Conservation (phyloP, 495 filamentous ascomycete species). For the Chaetomium fimeti region DNA sequence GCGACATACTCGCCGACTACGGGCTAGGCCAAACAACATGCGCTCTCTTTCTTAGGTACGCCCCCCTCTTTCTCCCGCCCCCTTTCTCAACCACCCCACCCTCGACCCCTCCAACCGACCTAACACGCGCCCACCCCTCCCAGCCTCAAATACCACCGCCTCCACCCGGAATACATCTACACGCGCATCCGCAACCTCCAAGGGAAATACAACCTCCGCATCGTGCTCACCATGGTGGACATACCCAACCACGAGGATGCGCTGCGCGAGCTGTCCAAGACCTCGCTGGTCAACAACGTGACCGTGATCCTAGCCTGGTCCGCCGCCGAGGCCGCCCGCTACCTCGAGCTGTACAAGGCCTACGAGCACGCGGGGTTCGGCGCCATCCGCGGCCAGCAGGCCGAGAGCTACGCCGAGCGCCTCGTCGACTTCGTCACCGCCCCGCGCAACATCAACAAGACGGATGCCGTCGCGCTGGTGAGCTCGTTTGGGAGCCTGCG, state of each 20-base stretch:
- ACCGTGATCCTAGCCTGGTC: slow-evolving; percentile 93
- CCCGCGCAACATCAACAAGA: slow-evolving; percentile 87
- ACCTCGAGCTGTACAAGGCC: slow-evolving; percentile 90
- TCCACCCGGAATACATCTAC: slow-evolving; percentile 98
- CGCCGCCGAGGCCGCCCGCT: slow-evolving; percentile 85
- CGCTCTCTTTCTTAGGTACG: slow-evolving; percentile 70
- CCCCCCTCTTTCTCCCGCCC: background rate
- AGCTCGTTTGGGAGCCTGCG: slow-evolving; percentile 83
- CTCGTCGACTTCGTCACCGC: slow-evolving; percentile 92
- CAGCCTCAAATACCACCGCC: slow-evolving; percentile 92
- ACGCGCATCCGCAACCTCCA: slow-evolving; percentile 77
- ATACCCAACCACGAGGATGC: slow-evolving; percentile 77
- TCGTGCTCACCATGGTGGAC: slow-evolving; percentile 88
- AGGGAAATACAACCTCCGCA: slow-evolving; percentile 77
- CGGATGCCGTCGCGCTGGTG: slow-evolving; percentile 84
- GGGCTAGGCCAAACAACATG: slow-evolving; percentile 85
- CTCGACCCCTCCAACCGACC: background rate
- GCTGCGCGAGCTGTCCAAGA: slow-evolving; percentile 83
- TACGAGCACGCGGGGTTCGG: slow-evolving; percentile 82
- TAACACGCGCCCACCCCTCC: background rate
- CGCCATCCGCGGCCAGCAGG: slow-evolving; percentile 78
- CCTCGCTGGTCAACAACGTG: slow-evolving; percentile 78
- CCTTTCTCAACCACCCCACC: background rate
- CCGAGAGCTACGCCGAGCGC: slow-evolving; percentile 77
- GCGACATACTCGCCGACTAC: slow-evolving; percentile 91